Percentiles rank a stretch among this genome's conserved stretches.
phyloP scores from a whole-genome alignment of 1,284 basidiomycete genomes.

The Leccinum insolens region DNA sequence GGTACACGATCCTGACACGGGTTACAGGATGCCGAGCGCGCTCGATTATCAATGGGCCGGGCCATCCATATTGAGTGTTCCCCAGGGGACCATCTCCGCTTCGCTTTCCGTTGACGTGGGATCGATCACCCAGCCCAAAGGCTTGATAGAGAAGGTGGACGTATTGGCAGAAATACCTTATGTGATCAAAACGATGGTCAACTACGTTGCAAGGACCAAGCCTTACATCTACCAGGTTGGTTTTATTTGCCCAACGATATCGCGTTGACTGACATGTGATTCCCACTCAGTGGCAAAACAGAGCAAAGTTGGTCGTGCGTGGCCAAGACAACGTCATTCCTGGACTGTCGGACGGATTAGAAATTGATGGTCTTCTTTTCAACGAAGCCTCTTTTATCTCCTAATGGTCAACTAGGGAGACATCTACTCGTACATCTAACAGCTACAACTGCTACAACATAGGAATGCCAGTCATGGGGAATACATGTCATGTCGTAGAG shows the following conservation, averaged over 20 bases:
- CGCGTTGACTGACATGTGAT: conserved; percentile 1
- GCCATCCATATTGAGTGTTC: conserved; percentile 55
- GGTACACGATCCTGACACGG: conserved; percentile 72
- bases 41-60: conserved; percentile 84
- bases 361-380: conserved; percentile 77
- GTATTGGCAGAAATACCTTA: conserved; percentile 96
- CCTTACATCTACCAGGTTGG: conserved; percentile 90
- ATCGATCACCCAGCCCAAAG: conserved; percentile 54
- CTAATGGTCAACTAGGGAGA: conserved; percentile 27
- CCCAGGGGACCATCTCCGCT: conserved; percentile 59
- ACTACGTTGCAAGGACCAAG: conserved; percentile 90
- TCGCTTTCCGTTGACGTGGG: conserved; percentile 64
- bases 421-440: conserved; percentile 18
- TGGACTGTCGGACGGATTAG: conserved; percentile 46
- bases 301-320: conserved; percentile 67
- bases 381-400: conserved; percentile 94
- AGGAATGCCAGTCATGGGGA: not conserved
- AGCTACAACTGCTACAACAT: conserved; percentile 13
- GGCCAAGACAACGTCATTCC: conserved; percentile 58
- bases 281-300: conserved; percentile 74
- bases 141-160: conserved; percentile 96
- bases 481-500: conserved; percentile 1
- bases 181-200: conserved; percentile 86
- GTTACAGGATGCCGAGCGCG: conserved; percentile 77
- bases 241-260: not conserved